Conservation (phyloP, 2,329 filamentous ascomycete species). For the Clonostachys sp. region DNA sequence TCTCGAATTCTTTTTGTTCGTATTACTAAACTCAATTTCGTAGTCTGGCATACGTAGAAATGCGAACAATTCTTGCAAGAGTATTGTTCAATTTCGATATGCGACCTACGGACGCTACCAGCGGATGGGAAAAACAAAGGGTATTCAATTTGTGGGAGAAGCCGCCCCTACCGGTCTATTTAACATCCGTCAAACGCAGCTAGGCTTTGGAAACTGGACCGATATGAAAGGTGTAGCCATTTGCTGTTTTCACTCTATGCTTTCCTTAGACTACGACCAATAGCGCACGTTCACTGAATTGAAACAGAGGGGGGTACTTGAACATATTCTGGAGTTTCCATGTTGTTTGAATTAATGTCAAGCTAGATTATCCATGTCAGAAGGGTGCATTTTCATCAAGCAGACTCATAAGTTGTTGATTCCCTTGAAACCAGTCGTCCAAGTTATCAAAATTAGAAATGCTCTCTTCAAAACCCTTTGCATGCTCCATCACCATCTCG, state of each 20-base stretch:
- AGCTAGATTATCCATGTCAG: too few species aligned
- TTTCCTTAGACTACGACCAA: too few species aligned
- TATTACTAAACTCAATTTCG: too few species aligned
- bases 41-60: conserved; percentile 40
- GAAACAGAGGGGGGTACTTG: too few species aligned
- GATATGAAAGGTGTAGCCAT: too few species aligned
- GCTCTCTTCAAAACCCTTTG: background rate
- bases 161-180: background rate
- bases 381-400: background rate
- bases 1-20: too few species aligned
- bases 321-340: too few species aligned
- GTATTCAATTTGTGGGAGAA: background rate
- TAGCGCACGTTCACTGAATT: too few species aligned
- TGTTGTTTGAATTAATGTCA: too few species aligned
- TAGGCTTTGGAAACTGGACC: background rate
- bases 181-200: background rate
- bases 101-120: conserved; percentile 4
- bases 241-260: too few species aligned
- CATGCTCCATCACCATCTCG: background rate
- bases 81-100: conserved; percentile 46
- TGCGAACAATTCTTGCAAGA: conserved; percentile 40
- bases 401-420: conserved; percentile 16
- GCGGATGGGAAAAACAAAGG: background rate
- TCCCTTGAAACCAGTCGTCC: conserved; percentile 14
- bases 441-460: conserved; percentile 1